Evolutionary conservation across 2,329 filamentous ascomycete genomes (phyloP), one percentile per base, ranked within the genome.

Genomic region (Claviceps pusilla): DNA sequence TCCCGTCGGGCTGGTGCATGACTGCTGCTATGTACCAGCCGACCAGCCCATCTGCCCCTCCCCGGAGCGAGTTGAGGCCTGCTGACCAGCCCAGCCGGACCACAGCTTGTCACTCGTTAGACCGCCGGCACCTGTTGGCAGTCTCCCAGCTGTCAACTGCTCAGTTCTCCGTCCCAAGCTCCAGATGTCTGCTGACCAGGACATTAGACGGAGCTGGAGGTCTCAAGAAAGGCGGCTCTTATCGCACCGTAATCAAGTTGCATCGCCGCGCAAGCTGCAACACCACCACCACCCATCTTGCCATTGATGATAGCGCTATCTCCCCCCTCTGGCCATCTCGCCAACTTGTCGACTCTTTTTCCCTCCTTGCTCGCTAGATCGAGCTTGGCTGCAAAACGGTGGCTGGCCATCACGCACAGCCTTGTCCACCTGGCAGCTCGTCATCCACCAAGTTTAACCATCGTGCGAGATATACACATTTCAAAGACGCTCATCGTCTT

Each of bases 171-270:
- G 19, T 19, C 19, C 19, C 19, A 19, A 19, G 19, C 19, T 19
- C 19, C 19, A 19, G 50, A 19, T 52, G 46, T 54, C 57, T 55
- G 56, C 50, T 58, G 58, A 59, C 57, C 56, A 52, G 39, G 51
- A 3, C 35, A 19, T 19, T 19, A 19, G 19, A 19, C 19, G 19
- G 19, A 19, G 19, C 19, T 19, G 1, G 19, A 19, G 19, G 19
- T 19, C 19, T 58, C 56, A 52, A 41, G 33, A 42, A 49, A 35
- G 42, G 52, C 45, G 48, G 16, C 11, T 14, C 51, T 54, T 55
- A 45, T 52, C 55, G 47, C 53, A 39, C 28, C 48, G 48, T 19
- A 50, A 28, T 16, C 19, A 43, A 19, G 19, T 9, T 12, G 24
- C 43, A n/a, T 7, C 39, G 16, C 41, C 19, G 1, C 41, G 6